These are phyloP conservation scores for Dactylellina parvicollis DNA, from an alignment of 2,329 filamentous ascomycete genomes.

Conservation along the genomic window DNA sequence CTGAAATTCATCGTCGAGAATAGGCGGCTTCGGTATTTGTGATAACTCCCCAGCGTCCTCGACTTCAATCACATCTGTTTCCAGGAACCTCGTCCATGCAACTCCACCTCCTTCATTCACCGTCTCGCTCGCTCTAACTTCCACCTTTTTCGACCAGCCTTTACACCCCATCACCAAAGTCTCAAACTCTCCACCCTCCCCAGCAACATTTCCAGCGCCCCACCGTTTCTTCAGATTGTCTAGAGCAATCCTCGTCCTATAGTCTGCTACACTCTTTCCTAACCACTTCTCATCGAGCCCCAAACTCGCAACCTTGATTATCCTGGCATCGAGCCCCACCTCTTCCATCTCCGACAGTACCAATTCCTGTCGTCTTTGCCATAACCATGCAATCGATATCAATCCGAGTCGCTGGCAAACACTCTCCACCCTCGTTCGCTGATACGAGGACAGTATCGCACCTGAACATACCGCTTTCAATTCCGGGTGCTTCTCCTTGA, in stretches of 20 bases:
- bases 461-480: constrained; percentile 89
- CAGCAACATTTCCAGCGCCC: constrained; percentile 70
- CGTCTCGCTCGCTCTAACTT: constrained; percentile 66
- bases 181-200: constrained; percentile 96
- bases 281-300: constrained; percentile 83
- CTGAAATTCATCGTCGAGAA: constrained; percentile 74
- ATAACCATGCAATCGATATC: constrained; percentile 83
- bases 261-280: constrained; percentile 79
- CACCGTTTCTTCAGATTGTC: constrained; percentile 63
- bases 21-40: constrained; percentile 65
- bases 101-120: constrained; percentile 72
- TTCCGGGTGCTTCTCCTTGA: constrained; percentile 76
- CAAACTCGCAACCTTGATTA: constrained; percentile 93
- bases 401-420: constrained; percentile 86
- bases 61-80: constrained; percentile 60
- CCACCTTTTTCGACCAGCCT: constrained; percentile 70
- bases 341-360: constrained; percentile 83
- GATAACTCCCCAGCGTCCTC: constrained; percentile 55
- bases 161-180: constrained; percentile 88
- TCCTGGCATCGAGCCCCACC: constrained; percentile 82
- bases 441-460: constrained; percentile 93
- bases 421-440: constrained; percentile 93
- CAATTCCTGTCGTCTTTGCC: constrained; percentile 70
- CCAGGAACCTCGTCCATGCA: constrained; percentile 71
- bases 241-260: constrained; percentile 64